Evolutionary conservation across 805 yeast species (phyloP).

Genomic region (Candida insectorum): DNA sequence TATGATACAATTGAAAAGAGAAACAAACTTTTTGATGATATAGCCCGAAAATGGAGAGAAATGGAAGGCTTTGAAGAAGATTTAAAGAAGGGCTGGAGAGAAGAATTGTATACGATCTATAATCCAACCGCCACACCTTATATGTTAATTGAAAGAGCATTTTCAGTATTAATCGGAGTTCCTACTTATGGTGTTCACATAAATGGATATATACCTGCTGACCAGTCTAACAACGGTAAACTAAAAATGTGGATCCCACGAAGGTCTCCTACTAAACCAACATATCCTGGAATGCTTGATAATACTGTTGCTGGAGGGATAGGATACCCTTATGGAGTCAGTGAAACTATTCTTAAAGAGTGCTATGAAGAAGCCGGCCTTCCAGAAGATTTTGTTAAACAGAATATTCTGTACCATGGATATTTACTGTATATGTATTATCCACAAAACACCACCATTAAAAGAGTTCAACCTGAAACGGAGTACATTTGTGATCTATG

Average conservation of each 20-base stretch:
- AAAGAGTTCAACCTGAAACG: constrained; percentile 84
- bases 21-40: constrained; percentile 32
- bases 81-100: constrained; percentile 71
- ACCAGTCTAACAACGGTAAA: constrained; percentile 32
- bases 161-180: constrained; percentile 78
- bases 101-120: constrained; percentile 76
- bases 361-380: constrained; percentile 90
- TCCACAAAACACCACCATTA: constrained; percentile 30
- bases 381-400: constrained; percentile 44
- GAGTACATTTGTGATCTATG: constrained; percentile 75
- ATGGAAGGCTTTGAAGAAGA: constrained; percentile 20
- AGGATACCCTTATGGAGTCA: constrained; percentile 72
- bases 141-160: constrained; percentile 72
- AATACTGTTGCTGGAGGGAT: constrained; percentile 95
- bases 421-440: constrained; percentile 63
- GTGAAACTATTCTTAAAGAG: constrained; percentile 82
- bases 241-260: constrained; percentile 80
- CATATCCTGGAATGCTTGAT: constrained; percentile 89
- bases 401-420: constrained; percentile 52
- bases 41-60: constrained; percentile 42
- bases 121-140: constrained; percentile 55
- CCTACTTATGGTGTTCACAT: constrained; percentile 89
- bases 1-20: constrained; percentile 40
- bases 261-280: constrained; percentile 71
- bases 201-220: constrained; percentile 66